Evolutionary conservation across 345 rosid genomes (phyloP).

Genomic region (Melaleuca alternifolia): DNA sequence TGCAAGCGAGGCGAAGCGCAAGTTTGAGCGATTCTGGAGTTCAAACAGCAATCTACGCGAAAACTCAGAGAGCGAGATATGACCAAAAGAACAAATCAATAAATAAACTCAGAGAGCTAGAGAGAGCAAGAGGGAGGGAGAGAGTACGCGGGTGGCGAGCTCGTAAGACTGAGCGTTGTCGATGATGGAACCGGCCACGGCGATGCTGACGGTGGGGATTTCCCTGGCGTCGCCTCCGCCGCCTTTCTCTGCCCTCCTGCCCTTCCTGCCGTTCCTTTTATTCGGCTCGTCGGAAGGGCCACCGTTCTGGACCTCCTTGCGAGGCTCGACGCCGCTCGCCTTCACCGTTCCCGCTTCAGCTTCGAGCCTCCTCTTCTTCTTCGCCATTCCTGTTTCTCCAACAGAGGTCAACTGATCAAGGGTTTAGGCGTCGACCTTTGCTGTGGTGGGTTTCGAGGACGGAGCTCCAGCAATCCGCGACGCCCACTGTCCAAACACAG

Average conservation of each 20-base stretch:
- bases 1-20: not conserved
- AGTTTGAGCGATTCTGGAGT: not conserved
- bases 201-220: slow-evolving; percentile 62
- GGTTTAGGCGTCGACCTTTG: not conserved
- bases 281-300: slow-evolving; percentile 1
- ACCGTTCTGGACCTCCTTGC: slow-evolving; percentile 14
- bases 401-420: not conserved
- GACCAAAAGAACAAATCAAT: not conserved
- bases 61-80: not conserved
- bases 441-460: not conserved
- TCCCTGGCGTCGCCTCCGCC: slow-evolving; percentile 11
- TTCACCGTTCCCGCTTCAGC: slow-evolving; percentile 4
- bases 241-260: slow-evolving; percentile 14
- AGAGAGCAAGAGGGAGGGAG: not conserved
- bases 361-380: slow-evolving; percentile 32
- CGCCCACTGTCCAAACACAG: not conserved
- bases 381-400: slow-evolving; percentile 29
- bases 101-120: not conserved
- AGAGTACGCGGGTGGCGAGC: slow-evolving; percentile 76
- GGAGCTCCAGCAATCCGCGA: not conserved
- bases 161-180: slow-evolving; percentile 90
- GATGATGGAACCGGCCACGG: slow-evolving; percentile 92
- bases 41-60: not conserved
- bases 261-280: slow-evolving; percentile 7
- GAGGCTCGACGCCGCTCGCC: not conserved